These are phyloP conservation scores for Kalmanozyma brasiliensis DNA, from an alignment of 1,284 basidiomycete genomes.

Conservation along the genomic window DNA sequence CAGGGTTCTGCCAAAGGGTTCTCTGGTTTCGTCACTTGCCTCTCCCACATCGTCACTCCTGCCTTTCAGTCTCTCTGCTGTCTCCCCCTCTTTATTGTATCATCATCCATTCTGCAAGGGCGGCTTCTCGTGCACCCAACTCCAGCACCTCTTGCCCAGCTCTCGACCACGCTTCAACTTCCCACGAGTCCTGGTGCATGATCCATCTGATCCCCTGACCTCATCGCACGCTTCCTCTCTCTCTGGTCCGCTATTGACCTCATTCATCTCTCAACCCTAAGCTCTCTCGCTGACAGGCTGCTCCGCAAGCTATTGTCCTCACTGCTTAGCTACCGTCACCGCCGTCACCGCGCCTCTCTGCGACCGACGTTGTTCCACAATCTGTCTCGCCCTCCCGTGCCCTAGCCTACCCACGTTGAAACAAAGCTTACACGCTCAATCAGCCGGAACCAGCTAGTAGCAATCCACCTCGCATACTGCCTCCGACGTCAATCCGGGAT, in stretches of 20 bases:
- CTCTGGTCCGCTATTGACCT: not conserved
- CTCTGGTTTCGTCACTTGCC: conserved; percentile 25
- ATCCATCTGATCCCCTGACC: conserved; percentile 16
- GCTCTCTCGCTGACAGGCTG: conserved; percentile 2
- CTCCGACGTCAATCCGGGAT: conserved; percentile 22
- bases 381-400: not conserved
- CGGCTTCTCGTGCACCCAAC: too few species aligned
- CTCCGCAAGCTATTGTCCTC: conserved; percentile 6
- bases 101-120: too few species aligned
- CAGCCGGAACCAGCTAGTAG: not conserved
- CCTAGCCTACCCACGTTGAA: not conserved
- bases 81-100: not conserved
- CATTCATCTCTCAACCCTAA: not conserved
- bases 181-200: not conserved
- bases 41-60: conserved; percentile 4
- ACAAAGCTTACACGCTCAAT: conserved; percentile 25
- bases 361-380: conserved; percentile 1
- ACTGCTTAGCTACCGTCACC: conserved; percentile 4
- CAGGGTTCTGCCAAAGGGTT: conserved; percentile 5
- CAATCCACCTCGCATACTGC: conserved; percentile 1
- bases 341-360: not conserved
- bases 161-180: conserved; percentile 5
- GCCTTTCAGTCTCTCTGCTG: not conserved
- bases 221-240: conserved; percentile 11
- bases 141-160: too few species aligned